Conservation (phyloP, 2,329 filamentous ascomycete species). For the Colletotrichum falcatum region DNA sequence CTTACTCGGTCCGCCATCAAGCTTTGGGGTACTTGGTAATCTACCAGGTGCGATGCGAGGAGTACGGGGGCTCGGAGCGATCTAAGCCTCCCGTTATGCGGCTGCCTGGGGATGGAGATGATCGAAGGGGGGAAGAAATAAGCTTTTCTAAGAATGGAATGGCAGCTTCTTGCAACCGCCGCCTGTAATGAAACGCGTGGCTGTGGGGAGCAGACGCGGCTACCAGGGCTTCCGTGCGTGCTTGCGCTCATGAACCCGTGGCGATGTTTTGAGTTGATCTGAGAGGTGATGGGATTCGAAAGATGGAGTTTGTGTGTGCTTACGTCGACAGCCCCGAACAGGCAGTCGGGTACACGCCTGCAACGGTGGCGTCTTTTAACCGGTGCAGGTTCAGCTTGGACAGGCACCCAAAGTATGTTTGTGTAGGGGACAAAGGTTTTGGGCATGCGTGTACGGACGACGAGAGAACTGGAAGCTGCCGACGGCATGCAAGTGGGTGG, state of each 20-base stretch:
- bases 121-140: not conserved
- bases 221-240: not conserved
- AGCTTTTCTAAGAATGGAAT: slow-evolving; percentile 6
- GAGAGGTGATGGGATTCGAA: not conserved
- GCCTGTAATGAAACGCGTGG: slow-evolving; percentile 11
- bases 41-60: not conserved
- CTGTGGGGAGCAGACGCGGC: slow-evolving; percentile 10
- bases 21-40: not conserved
- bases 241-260: not conserved
- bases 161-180: not conserved
- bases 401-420: not conserved
- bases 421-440: not conserved
- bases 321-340: not conserved
- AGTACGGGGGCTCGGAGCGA: not conserved
- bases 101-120: not conserved
- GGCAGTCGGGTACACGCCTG: not conserved
- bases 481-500: not conserved
- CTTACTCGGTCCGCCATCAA: not conserved
- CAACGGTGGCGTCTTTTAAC: not conserved
- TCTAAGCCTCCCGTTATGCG: not conserved
- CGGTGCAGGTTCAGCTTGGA: slow-evolving; percentile 2
- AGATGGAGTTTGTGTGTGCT: not conserved
- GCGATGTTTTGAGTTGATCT: slow-evolving; percentile 10
- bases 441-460: not conserved
- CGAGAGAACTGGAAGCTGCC: not conserved